Conservation (phyloP, 2,329 filamentous ascomycete species). For the Cladorrhinum sp. region DNA sequence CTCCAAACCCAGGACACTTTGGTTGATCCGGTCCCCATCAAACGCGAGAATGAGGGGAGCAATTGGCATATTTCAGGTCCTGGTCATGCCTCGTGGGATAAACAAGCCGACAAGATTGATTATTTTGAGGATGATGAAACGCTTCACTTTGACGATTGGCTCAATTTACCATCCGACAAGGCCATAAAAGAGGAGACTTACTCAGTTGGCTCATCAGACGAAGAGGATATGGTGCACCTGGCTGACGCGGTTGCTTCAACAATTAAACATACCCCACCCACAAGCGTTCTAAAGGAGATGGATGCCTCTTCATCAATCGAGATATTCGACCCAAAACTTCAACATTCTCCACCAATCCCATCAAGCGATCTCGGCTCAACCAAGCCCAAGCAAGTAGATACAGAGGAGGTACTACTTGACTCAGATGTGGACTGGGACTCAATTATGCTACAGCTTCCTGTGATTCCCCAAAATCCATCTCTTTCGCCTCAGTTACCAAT, state of each 20-base stretch:
- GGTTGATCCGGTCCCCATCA: neutral
- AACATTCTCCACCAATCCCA: constrained; percentile 2
- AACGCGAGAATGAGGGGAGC: neutral
- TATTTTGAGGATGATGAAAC: neutral
- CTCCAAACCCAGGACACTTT: neutral
- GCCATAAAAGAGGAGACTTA: constrained; percentile 8
- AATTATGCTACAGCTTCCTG: constrained; percentile 21
- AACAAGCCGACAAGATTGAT: neutral
- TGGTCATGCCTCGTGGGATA: neutral
- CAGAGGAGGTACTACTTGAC: constrained; percentile 32
- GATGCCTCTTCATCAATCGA: constrained; percentile 5
- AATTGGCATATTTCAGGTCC: neutral
- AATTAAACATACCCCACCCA: constrained; percentile 7
- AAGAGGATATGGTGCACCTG: constrained; percentile 15
- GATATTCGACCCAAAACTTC: constrained; percentile 13
- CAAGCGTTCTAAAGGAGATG: constrained; percentile 12
- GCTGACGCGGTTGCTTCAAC: neutral
- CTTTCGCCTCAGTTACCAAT: constrained; percentile 38
- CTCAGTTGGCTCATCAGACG: constrained; percentile 7
- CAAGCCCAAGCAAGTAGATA: neutral
- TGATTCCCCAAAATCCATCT: constrained; percentile 28
- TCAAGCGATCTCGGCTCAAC: neutral
- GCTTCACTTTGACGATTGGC: neutral
- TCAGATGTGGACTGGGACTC: constrained; percentile 42
- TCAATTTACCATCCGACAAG: neutral